Evolutionary conservation across 225 moss, liverwort and hornwort genomes (phyloP).

Genomic region (Marchantia polymorpha): DNA sequence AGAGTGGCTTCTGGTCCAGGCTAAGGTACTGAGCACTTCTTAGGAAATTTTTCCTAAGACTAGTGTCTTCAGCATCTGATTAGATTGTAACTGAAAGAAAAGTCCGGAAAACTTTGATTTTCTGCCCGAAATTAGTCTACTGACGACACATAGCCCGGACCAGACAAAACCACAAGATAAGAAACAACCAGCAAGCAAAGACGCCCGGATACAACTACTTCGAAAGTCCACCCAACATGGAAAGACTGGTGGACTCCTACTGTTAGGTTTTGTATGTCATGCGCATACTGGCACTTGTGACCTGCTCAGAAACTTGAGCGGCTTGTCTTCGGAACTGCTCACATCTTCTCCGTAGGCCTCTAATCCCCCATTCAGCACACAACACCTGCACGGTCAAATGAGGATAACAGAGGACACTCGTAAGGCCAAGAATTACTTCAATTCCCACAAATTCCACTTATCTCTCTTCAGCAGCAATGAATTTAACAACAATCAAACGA

Average conservation of each 20-base stretch:
- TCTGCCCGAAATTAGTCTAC: too few species aligned
- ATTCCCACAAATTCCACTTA: not conserved
- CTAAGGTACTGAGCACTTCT: not conserved
- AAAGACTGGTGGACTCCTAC: conserved; percentile 56
- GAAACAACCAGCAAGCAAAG: not conserved
- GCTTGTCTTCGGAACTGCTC: conserved; percentile 42
- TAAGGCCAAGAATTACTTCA: not conserved
- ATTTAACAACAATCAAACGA: not conserved
- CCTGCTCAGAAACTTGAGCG: conserved; percentile 76
- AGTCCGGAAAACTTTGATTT: too few species aligned
- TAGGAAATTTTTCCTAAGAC: too few species aligned
- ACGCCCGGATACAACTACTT: not conserved
- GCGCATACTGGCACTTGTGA: conserved; percentile 51
- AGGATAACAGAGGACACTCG: not conserved
- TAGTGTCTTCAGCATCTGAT: too few species aligned
- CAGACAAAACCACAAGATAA: not conserved
- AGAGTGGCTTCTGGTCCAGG: not conserved
- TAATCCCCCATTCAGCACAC: conserved; percentile 69
- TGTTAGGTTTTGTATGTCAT: conserved; percentile 45
- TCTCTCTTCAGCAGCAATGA: not conserved
- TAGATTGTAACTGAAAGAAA: too few species aligned
- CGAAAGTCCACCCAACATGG: conserved; percentile 23
- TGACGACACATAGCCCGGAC: too few species aligned
- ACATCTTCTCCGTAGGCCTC: conserved; percentile 51
- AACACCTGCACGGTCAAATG: conserved; percentile 53